Evolutionary conservation across 1,284 basidiomycete species (phyloP).

Genomic region (Heterobasidion annosum): DNA sequence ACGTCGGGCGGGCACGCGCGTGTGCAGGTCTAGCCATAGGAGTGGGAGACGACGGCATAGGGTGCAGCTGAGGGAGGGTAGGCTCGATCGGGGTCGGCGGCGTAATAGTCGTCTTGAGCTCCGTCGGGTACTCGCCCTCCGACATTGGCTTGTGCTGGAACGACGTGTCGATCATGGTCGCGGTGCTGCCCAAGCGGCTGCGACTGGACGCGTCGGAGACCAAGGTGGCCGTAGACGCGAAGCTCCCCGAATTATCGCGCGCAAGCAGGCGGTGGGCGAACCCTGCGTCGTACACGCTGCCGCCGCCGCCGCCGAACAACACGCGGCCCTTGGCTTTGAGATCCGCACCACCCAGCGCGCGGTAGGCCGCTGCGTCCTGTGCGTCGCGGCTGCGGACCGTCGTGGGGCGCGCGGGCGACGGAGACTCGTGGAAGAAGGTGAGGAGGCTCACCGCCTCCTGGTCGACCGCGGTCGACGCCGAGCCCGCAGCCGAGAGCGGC

Average conservation of each 20-base stretch:
- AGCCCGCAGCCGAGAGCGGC: constrained; percentile 4
- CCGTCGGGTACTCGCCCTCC: constrained; percentile 3
- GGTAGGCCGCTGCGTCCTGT: constrained; percentile 44
- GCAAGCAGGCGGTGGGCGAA: constrained; percentile 14
- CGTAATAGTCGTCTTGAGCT: constrained; percentile 17
- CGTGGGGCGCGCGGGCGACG: constrained; percentile 60
- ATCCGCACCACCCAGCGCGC: constrained; percentile 39
- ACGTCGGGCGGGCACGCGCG: constrained; percentile 8
- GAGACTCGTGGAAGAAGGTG: constrained; percentile 72
- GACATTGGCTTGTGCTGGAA: neutral
- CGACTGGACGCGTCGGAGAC: constrained; percentile 12
- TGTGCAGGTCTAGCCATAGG: constrained; percentile 6
- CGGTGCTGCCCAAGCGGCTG: neutral
- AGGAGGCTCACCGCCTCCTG: constrained; percentile 75
- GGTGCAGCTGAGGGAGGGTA: constrained; percentile 17
- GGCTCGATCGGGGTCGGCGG: constrained; percentile 29
- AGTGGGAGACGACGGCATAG: constrained; percentile 20
- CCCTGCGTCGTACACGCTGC: constrained; percentile 3
- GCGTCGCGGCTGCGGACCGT: constrained; percentile 35
- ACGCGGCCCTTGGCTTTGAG: constrained; percentile 56
- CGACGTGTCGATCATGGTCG: neutral
- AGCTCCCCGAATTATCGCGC: constrained; percentile 21
- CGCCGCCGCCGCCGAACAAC: constrained; percentile 41
- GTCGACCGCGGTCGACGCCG: constrained; percentile 25
- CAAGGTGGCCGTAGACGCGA: constrained; percentile 18